Base-by-base conservation (phyloP, 169 alveolate genomes). In the Cryptosporidium meleagridis region DNA sequence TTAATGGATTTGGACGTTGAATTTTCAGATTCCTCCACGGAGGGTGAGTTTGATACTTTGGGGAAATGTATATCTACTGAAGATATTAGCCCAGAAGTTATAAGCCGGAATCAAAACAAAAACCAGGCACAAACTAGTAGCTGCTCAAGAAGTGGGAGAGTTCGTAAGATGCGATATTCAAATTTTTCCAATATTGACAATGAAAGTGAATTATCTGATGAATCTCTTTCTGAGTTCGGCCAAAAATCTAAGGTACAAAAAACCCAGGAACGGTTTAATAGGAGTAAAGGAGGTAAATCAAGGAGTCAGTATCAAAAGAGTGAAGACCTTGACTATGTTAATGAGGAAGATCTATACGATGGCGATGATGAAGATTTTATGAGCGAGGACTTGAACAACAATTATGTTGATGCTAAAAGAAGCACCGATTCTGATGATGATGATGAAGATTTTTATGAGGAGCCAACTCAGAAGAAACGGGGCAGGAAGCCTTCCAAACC, bases 21-120 rank as follows among this genome's bases (percentile, higher is more conserved):
- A 59, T 80, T 80, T 80, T 80, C 89, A n/a, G 89, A 80, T 48
- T 80, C 89, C 62, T 80, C 89, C 12, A 80, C 75, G 14, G 89
- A 80, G 80, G 69, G 70, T 4, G 72, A 65, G 72, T 31, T 65
- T 5, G 72, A 65, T 16, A 14, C 51, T 65, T 65, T 37, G 53
- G 51, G 44, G 31, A 37, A 2, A 31, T 65, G 51, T 29, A 16
- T 21, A 37, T 37, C 72, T 65, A 31, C 72, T 26, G 21, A 35
- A 29, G 16, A 65, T 31, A 37, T 33, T 65, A 29, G 72, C 48
- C 23, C 51, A 31, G 72, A 65, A n/a, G 10, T n/a, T 10, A 39
- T 33, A 16, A 31, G 7, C 31, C 72, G 10, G 16, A 53, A 1
- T 16, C 44, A 35, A 73, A 53, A 70, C 6, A 5, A 29, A 10